Conservation (phyloP, 768 basidiomycete species). For the Calocybe gangraenosa region DNA sequence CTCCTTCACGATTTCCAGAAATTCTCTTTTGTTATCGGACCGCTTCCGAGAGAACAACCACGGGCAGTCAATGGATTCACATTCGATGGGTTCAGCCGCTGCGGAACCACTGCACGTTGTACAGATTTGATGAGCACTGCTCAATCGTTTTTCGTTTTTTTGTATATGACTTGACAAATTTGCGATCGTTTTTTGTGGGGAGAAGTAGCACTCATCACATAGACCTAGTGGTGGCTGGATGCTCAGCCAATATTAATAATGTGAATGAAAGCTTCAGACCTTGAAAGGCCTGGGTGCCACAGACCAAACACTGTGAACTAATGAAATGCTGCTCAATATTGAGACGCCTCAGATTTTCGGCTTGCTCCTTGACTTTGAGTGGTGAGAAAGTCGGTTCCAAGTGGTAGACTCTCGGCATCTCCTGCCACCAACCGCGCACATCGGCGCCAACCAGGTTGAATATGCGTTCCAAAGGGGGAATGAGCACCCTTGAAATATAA, state of each 20-base stretch:
- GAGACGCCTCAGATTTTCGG: slow-evolving; percentile 30
- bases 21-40: slow-evolving; percentile 39
- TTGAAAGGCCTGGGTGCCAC: slow-evolving; percentile 49
- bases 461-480: slow-evolving; percentile 86
- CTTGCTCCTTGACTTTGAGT: slow-evolving; percentile 16
- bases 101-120: slow-evolving; percentile 60
- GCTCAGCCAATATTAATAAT: not conserved
- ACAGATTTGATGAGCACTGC: slow-evolving; percentile 66
- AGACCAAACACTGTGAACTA: slow-evolving; percentile 66
- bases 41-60: slow-evolving; percentile 74
- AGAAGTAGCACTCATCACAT: slow-evolving; percentile 56
- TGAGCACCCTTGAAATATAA: slow-evolving; percentile 83
- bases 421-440: slow-evolving; percentile 80
- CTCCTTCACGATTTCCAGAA: slow-evolving; percentile 29
- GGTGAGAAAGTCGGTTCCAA: slow-evolving; percentile 31
- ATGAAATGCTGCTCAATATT: slow-evolving; percentile 77
- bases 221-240: slow-evolving; percentile 36
- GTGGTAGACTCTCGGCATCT: slow-evolving; percentile 63
- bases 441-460: slow-evolving; percentile 91
- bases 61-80: slow-evolving; percentile 84
- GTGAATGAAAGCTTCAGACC: slow-evolving; percentile 32
- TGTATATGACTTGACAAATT: slow-evolving; percentile 52
- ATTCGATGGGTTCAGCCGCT: slow-evolving; percentile 56
- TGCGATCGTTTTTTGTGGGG: slow-evolving; percentile 52
- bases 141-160: slow-evolving; percentile 49